Base-by-base conservation (phyloP, 805 yeast genomes). In the Ogataea kodamae region DNA sequence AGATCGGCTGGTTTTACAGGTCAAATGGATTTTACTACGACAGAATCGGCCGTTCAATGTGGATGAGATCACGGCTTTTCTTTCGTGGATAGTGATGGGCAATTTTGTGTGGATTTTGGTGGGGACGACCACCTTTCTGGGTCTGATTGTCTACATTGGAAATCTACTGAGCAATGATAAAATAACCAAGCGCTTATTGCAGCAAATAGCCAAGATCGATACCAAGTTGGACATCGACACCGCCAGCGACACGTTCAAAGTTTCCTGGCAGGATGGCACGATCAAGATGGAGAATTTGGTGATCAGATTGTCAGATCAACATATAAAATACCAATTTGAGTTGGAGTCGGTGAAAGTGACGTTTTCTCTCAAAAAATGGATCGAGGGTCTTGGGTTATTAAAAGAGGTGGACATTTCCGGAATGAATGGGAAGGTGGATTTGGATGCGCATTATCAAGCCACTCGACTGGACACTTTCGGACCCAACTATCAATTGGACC, bases 31-130 rank as follows among this genome's bases (percentile, higher is more conserved):
- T 0, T 52, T 74, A 9, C 53, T 68, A 2, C 53, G 78, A 24
- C 72, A 70, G 28, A 65, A 65, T 43, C 51, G 73, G 22, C 72
- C 75, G 8, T 67, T 70, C 39, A 63, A 72, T 18, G 46, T 65
- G 10, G 77, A 72, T 45, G 78, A 73, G 38, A 51, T 72, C 11
- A 68, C 74, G 2, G 78, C 81, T 1, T 70, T 74, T 46, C 59
- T 69, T 7, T 72, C 78, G 4, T 74, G 77, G 77, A 52, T 72
- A 9, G 62, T 74, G 18, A 70, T 74, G 76, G 80, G 79, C 1
- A 70, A 74, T 45, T 55, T 72, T 13, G 50, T 74, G 22, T 74
- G 78, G 78, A 59, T 74, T 11, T 50, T 72, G 9, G 55, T 74
- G 35, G 80, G 80, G 3, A 74, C 81, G 3, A 74, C 81, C 6